Evolutionary conservation across 768 basidiomycete species (phyloP).

Genomic region (Boletus reticuloceps): DNA sequence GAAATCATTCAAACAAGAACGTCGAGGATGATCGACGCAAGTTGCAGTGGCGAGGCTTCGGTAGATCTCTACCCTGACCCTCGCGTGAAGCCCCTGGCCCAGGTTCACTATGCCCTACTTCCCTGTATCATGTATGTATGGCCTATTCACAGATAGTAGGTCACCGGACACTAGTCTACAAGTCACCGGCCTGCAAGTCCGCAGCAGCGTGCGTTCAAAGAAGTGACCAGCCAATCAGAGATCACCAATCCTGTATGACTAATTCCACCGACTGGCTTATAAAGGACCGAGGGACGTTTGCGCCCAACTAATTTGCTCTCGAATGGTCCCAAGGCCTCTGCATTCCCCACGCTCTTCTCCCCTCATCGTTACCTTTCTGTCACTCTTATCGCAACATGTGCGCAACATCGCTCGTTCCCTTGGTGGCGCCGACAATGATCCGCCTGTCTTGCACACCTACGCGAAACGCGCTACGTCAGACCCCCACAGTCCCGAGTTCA

Average conservation of each 20-base stretch:
- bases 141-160: no score
- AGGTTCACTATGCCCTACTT: no score
- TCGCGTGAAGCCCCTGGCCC: no score
- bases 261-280: neutral
- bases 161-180: no score
- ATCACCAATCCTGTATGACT: neutral
- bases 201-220: no score
- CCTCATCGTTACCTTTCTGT: constrained; percentile 43
- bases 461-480: constrained; percentile 30
- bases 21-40: no score
- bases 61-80: no score
- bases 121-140: no score
- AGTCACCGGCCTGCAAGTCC: no score
- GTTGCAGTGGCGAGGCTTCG: no score
- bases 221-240: no score
- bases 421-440: constrained; percentile 2
- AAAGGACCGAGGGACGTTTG: neutral
- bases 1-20: no score
- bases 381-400: constrained; percentile 45
- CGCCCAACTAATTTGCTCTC: constrained; percentile 13
- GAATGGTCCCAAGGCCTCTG: constrained; percentile 39
- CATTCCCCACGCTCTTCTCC: constrained; percentile 40
- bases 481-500: constrained; percentile 27
- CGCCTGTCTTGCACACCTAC: constrained; percentile 23
- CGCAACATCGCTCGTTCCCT: constrained; percentile 35